phyloP scores from a whole-genome alignment of 495 filamentous ascomycete species.

The Aspergillus nidulans region DNA sequence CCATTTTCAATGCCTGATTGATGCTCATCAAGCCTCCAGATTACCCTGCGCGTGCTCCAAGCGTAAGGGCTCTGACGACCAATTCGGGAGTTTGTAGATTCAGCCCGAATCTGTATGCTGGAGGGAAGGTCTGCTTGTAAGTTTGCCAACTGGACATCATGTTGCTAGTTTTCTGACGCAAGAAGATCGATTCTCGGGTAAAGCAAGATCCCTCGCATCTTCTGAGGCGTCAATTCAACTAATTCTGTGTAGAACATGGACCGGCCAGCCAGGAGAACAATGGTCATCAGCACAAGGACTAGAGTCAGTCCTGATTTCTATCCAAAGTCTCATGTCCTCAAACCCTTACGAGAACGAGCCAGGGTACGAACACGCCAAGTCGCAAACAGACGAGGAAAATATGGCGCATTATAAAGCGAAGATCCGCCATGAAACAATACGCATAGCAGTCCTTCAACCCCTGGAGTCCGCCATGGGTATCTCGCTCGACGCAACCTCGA shows the following conservation, averaged over 20 bases:
- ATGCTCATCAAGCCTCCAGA: conserved; percentile 43
- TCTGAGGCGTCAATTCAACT: conserved; percentile 6
- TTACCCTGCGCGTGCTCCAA: conserved; percentile 80
- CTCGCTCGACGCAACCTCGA: conserved; percentile 43
- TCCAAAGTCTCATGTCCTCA: conserved; percentile 89
- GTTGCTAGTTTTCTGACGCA: conserved; percentile 14
- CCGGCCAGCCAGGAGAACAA: conserved; percentile 80
- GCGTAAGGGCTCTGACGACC: conserved; percentile 73
- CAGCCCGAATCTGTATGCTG: conserved; percentile 94
- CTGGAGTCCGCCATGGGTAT: conserved; percentile 77
- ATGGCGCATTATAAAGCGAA: conserved; percentile 83
- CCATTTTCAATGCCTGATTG: neutral
- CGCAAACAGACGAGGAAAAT: conserved; percentile 63
- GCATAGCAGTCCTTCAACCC: conserved; percentile 79
- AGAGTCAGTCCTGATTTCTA: conserved; percentile 90
- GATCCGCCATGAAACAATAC: conserved; percentile 89
- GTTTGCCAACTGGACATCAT: conserved; percentile 3
- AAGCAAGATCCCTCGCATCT: neutral
- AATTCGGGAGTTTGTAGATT: conserved; percentile 84
- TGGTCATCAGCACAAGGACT: conserved; percentile 96
- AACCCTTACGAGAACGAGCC: conserved; percentile 98
- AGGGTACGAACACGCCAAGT: conserved; percentile 75
- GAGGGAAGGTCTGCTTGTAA: conserved; percentile 88
- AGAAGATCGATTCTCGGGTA: conserved; percentile 88
- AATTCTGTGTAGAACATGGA: conserved; percentile 72